A percentile compares a stretch with the other conserved stretches of the same genome.
phyloP scores from a whole-genome alignment of 805 yeast genomes.

The Hemisphaericaspora nanyangensis region DNA sequence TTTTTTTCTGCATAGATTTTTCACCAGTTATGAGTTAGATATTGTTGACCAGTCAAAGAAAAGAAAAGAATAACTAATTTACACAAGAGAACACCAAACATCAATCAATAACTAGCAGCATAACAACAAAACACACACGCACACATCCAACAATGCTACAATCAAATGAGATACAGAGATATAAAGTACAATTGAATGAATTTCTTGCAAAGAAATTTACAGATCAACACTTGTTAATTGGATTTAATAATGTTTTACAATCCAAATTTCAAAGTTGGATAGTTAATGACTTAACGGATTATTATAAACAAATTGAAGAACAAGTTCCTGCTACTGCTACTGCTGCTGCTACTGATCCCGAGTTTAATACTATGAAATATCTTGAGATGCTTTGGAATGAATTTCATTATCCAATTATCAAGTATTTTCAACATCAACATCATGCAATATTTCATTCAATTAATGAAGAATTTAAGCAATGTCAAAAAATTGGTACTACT shows the following conservation, averaged over 20 bases:
- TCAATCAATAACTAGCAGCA: too few relatives aligned
- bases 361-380: conserved; percentile 34
- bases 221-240: conserved; percentile 45
- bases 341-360: too few relatives aligned
- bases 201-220: conserved; percentile 17
- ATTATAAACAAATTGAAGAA: conserved; percentile 16
- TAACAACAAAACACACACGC: not conserved
- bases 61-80: too few relatives aligned
- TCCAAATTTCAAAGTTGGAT: conserved; percentile 45
- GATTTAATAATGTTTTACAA: conserved; percentile 47
- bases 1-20: too few relatives aligned
- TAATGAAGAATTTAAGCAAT: conserved; percentile 14
- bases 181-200: conserved; percentile 17
- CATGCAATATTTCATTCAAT: conserved; percentile 18
- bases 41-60: too few relatives aligned
- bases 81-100: too few relatives aligned
- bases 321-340: conserved; percentile 2
- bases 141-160: conserved; percentile 1
- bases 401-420: conserved; percentile 62
- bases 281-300: conserved; percentile 27
- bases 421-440: conserved; percentile 46
- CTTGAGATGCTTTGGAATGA: conserved; percentile 55
- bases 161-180: conserved; percentile 12
- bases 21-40: too few relatives aligned
- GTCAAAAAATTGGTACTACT: conserved; percentile 9